Evolutionary conservation across 2,329 filamentous ascomycete species (phyloP).

Genomic region (Didymella lethalis): DNA sequence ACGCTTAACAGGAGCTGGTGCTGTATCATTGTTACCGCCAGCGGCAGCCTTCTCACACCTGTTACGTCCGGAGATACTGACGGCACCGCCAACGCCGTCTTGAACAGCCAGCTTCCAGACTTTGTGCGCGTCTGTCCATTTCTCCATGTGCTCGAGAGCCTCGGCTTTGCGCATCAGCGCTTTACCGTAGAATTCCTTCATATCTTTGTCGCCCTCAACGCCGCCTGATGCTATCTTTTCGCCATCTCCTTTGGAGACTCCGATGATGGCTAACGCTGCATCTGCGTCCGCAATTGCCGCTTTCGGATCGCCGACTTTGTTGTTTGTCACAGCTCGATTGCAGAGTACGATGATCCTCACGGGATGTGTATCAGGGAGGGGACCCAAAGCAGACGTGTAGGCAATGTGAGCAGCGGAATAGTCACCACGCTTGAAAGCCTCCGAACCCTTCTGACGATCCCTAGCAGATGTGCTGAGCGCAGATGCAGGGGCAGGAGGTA

Average conservation of each 20-base stretch:
- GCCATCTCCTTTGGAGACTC: constrained; percentile 76
- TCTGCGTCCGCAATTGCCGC: constrained; percentile 86
- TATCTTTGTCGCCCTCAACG: constrained; percentile 72
- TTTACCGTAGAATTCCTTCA: constrained; percentile 94
- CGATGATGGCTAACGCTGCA: constrained; percentile 79
- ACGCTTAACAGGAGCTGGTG: constrained; percentile 33
- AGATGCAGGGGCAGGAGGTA: constrained; percentile 73
- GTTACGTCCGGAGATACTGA: constrained; percentile 83
- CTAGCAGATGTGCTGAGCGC: constrained; percentile 78
- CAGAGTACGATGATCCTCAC: constrained; percentile 87
- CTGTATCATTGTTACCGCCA: constrained; percentile 30
- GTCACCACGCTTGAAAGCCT: constrained; percentile 93
- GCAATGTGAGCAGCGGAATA: constrained; percentile 84
- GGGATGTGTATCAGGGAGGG: constrained; percentile 80
- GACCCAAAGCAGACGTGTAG: constrained; percentile 78
- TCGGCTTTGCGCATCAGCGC: constrained; percentile 94
- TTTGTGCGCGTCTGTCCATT: constrained; percentile 81
- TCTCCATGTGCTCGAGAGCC: constrained; percentile 93
- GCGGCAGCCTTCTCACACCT: constrained; percentile 86
- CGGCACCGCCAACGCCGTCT: constrained; percentile 82
- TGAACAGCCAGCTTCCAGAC: constrained; percentile 87
- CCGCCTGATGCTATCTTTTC: constrained; percentile 77
- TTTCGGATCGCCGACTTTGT: constrained; percentile 93
- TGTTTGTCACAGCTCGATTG: constrained; percentile 86
- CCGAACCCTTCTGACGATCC: constrained; percentile 80